A percentile compares a stretch with the other conserved stretches of the same genome.
Evolutionary conservation across 2,329 filamentous ascomycete species (phyloP).

Genomic region (Ploettnerulaceae sp.): DNA sequence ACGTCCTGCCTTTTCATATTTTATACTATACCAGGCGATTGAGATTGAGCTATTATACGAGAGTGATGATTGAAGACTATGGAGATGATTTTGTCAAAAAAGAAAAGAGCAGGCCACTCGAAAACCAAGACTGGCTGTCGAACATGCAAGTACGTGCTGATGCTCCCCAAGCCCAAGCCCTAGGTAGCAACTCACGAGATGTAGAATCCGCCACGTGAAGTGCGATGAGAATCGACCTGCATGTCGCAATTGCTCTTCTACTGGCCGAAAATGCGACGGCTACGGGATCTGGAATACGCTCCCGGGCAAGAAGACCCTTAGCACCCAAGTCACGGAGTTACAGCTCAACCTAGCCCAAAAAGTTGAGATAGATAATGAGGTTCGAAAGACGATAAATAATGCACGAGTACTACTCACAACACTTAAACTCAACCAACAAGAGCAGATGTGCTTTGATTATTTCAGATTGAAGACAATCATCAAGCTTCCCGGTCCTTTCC

Average conservation of each 20-base stretch:
- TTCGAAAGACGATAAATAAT: neutral
- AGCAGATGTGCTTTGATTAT: slow-evolving; percentile 48
- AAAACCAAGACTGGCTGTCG: slow-evolving; percentile 62
- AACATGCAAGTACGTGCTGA: slow-evolving; percentile 52
- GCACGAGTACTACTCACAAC: neutral
- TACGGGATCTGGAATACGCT: slow-evolving; percentile 10
- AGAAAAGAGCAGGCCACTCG: slow-evolving; percentile 18
- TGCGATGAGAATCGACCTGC: slow-evolving; percentile 23
- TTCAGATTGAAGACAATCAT: slow-evolving; percentile 54
- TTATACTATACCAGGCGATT: too few species aligned
- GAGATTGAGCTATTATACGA: too few species aligned
- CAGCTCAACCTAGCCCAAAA: too few species aligned
- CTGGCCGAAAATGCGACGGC: slow-evolving; percentile 25
- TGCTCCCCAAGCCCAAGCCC: neutral
- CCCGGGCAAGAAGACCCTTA: neutral
- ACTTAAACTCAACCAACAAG: neutral
- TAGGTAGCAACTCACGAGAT: neutral
- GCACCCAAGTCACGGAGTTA: too few species aligned
- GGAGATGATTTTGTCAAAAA: neutral
- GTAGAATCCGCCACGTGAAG: slow-evolving; percentile 18
- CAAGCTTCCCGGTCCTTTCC: slow-evolving; percentile 61
- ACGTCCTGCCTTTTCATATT: too few species aligned
- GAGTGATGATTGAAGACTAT: too few species aligned
- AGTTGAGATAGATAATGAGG: neutral
- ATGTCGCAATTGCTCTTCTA: slow-evolving; percentile 21